Evolutionary conservation across 1,284 basidiomycete species (phyloP), one percentile per base, ranked within the genome.

Genomic region (Moniliophthora roreri): DNA sequence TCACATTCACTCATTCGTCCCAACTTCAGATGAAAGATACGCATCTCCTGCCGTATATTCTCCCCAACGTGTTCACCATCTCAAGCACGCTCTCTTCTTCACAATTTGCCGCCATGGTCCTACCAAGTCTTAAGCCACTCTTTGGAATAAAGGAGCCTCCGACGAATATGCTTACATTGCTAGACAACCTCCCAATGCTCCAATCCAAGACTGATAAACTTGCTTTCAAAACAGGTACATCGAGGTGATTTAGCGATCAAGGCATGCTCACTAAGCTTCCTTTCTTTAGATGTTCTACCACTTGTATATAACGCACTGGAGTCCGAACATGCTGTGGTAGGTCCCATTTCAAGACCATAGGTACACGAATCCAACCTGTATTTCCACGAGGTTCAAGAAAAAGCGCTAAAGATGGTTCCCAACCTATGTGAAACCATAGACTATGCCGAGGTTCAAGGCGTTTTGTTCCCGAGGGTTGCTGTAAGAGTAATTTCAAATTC

Each of bases 61-160:
- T 99, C n/a, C 96, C 96, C 1, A 98, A 98, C 68, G 90, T 98
- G n/a, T 97, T 98, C 65, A 81, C 84, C 53, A 99, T 99, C 56
- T 85, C 92, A 9, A 85, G 82, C 58, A 80, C 85, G 24, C 76
- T 98, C 41, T 84, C 86, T 16, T 80, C 93, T 34, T 68, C 80
- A 13, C 93, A 96, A 64, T 99, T 99, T 64, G 87, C 88, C 0
- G 76, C 75, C 1, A 80, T 85, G 48, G 91, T 95, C 4, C 75
- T 99, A 9, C 93, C 93, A 1, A 91, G 88, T 63, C 77, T 99
- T 35, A 94, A 91, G 64, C 95, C 95, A 0, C 70, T 99, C 11
- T 99, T 99, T 62, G 77, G 76, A 0, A 76, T 98, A 62, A 95
- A 92, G 69, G 97, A 99, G 64, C 96, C 97, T 20, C 95, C 96